A percentile compares a stretch with the other conserved stretches of the same genome.
These are phyloP conservation scores for Lasiosphaeriaceae sp. DNA, from an alignment of 495 filamentous ascomycete species.

Conservation along the genomic window DNA sequence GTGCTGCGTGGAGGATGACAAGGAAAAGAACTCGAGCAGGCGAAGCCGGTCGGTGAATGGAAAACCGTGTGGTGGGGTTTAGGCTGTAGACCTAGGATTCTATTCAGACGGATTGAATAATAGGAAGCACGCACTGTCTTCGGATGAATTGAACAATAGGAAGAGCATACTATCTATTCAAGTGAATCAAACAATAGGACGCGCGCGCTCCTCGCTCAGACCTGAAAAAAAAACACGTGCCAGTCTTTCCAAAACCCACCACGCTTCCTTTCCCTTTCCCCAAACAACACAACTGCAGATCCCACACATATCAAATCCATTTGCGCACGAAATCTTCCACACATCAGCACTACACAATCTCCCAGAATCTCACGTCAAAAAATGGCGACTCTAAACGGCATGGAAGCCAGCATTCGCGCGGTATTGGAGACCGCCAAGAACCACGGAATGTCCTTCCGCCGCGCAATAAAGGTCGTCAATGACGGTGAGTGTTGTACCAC, in stretches of 20 bases:
- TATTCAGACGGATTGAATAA: no score
- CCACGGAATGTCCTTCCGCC: neutral
- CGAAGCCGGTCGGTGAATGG: neutral
- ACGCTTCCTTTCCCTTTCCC: no score
- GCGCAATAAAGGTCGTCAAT: neutral
- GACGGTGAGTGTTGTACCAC: neutral
- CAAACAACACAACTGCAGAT: no score
- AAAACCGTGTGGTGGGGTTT: constrained; percentile 2
- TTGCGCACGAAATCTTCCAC: no score
- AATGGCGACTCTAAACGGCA: neutral
- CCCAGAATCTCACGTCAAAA: neutral
- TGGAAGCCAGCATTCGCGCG: neutral
- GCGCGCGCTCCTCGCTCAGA: neutral
- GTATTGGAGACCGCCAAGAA: neutral
- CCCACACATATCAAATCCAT: no score
- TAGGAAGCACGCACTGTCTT: no score
- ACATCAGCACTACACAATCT: no score
- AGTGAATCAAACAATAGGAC: neutral
- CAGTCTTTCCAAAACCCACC: neutral
- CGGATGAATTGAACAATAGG: constrained; percentile 4
- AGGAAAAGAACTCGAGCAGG: constrained; percentile 3
- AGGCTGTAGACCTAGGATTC: constrained; percentile 1
- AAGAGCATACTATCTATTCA: constrained; percentile 1
- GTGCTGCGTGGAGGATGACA: neutral
- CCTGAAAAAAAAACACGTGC: neutral